phyloP scores from a whole-genome alignment of 192 early-diverging fungal species.

The Coemansia sp. region DNA sequence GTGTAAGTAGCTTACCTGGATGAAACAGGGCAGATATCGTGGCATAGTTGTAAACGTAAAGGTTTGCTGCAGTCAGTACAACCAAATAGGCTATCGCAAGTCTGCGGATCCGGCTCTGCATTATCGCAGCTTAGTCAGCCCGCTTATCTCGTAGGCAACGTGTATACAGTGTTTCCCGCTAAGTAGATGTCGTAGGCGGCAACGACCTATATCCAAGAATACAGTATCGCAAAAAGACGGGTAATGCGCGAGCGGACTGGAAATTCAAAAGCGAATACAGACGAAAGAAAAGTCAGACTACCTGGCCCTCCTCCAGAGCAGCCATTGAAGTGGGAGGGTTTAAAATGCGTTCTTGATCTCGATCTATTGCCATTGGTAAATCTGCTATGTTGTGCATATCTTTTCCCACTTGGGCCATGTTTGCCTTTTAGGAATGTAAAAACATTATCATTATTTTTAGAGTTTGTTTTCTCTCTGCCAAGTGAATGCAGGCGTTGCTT shows the following conservation, averaged over 20 bases:
- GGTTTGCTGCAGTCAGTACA: conserved; percentile 23
- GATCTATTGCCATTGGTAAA: neutral
- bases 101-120: conserved; percentile 9
- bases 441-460: neutral
- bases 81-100: conserved; percentile 18
- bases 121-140: neutral
- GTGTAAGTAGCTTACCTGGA: conserved; percentile 18
- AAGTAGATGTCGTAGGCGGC: neutral
- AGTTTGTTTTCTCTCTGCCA: neutral
- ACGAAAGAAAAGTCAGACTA: neutral
- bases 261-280: neutral
- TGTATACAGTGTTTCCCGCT: neutral
- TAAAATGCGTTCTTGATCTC: neutral
- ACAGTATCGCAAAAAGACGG: neutral
- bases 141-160: neutral
- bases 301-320: too few species aligned
- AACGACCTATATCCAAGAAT: neutral
- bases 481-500: conserved; percentile 4
- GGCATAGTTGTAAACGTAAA: conserved; percentile 52
- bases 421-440: neutral
- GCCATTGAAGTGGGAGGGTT: too few species aligned
- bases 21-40: conserved; percentile 16
- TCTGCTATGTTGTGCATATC: too few species aligned
- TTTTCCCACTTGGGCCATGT: neutral
- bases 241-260: neutral